Base-by-base conservation (phyloP, 1,139 yeast species). In the Taphrina communis region DNA sequence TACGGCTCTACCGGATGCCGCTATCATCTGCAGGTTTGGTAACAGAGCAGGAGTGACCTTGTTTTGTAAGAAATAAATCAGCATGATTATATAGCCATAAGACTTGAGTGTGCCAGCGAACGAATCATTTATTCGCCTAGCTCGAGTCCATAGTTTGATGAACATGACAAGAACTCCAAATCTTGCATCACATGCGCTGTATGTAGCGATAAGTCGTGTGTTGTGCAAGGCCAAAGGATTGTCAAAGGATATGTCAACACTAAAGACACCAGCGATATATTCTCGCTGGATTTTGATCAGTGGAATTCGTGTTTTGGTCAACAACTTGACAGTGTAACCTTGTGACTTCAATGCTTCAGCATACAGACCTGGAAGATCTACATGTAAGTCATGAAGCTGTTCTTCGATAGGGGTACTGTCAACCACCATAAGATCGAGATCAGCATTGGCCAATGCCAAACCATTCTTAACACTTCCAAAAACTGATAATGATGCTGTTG, bases 81-180 rank as follows among this genome's bases (percentile, higher is more conserved):
- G 57, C 56, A 70, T 50, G 14, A 70, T 57, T 21, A 66, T 70
- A 39, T 62, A 70, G 14, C 72, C 72, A 17, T 70, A 70, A 19
- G 71, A 69, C 35, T 72, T 71, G 36, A 70, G 70, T 6, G 71
- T 70, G 25, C 71, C 70, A 42, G 55, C 59, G 61, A 71, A 71
- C 1, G 72, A 52, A 25, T 69, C 70, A 55, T 70, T 70, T 51
- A 70, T 70, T 17, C 61, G 58, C 14, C 71, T 63, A 19, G 50
- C 61, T 46, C 65, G 46, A 44, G 72, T 59, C 72, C 72, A 70
- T 48, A 65, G 58, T 56, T 70, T 70, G 36, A 70, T 52, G 42
- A 70, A 62, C 59, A 70, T 53, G 39, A 65, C 52, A 38, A 70
- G 38, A 41, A 57, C 31, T 4, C 59, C 55, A 38, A 70, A 55